phyloP scores from a whole-genome alignment of 305 asterid genomes.

The Solanum hybrid region DNA sequence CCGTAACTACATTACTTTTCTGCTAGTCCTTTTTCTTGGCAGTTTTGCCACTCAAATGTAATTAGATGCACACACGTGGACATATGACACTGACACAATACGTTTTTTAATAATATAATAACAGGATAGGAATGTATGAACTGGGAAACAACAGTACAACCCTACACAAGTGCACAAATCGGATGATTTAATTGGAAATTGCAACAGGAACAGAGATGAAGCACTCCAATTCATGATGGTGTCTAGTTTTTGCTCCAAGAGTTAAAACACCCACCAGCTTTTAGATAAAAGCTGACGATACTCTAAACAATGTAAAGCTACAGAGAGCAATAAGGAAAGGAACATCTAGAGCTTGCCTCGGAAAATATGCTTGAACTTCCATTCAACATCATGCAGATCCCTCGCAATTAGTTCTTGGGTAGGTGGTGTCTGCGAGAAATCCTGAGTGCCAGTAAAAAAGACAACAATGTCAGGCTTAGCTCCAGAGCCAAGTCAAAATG shows the following conservation, averaged over 20 bases:
- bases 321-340: background rate
- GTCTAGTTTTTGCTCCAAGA: background rate
- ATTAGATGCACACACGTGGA: background rate
- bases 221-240: background rate
- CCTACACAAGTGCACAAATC: background rate
- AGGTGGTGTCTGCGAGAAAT: slow-evolving; percentile 92
- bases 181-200: background rate
- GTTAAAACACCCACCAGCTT: background rate
- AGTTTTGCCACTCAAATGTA: background rate
- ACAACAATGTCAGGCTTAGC: slow-evolving; percentile 6
- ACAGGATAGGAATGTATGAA: background rate
- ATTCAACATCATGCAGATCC: slow-evolving; percentile 89
- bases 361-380: slow-evolving; percentile 96
- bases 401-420: slow-evolving; percentile 91
- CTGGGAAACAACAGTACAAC: background rate
- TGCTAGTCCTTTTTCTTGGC: background rate
- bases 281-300: background rate
- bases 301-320: background rate
- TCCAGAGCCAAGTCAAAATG: background rate
- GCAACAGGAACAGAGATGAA: background rate
- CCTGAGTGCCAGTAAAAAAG: slow-evolving; percentile 39
- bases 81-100: background rate
- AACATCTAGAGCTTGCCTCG: slow-evolving; percentile 28
- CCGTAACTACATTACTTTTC: background rate
- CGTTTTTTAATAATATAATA: background rate